Percentiles rank a stretch among this genome's conserved stretches.
phyloP scores from a whole-genome alignment of 768 basidiomycete genomes.

The Albatrellus ellisii region DNA sequence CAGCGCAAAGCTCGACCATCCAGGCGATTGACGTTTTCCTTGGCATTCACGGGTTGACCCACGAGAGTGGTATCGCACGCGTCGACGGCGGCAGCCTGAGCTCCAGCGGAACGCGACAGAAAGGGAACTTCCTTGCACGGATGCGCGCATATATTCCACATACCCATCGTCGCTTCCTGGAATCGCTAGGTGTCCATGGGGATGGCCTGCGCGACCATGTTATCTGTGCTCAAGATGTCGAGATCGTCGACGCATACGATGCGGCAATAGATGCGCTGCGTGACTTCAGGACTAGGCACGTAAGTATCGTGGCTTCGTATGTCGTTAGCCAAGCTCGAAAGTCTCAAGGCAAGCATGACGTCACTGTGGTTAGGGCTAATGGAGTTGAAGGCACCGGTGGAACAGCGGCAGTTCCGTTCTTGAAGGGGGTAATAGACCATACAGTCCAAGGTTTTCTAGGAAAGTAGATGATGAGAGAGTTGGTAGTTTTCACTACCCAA shows the following conservation, averaged over 20 bases:
- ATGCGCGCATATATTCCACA: conserved; percentile 3
- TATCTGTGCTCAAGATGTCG: neutral
- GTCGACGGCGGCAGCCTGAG: neutral
- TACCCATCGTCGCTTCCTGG: conserved; percentile 1
- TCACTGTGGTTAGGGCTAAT: neutral
- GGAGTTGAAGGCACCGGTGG: conserved; percentile 1
- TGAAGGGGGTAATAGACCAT: conserved; percentile 2
- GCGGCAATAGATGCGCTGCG: neutral
- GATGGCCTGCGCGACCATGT: neutral
- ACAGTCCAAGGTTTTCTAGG: neutral
- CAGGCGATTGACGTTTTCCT: conserved; percentile 5
- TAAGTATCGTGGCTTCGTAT: conserved; percentile 3
- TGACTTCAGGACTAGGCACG: neutral
- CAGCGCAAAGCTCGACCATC: conserved; percentile 3
- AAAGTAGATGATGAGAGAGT: too few species aligned
- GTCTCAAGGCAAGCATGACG: neutral
- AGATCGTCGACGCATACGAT: neutral
- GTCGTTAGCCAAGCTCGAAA: neutral
- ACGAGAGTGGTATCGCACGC: neutral
- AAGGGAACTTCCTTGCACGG: conserved; percentile 2
- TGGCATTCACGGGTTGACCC: neutral
- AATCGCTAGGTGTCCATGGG: neutral
- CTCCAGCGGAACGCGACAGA: too few species aligned
- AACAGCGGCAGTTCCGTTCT: conserved; percentile 2
- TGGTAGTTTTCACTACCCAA: too few species aligned